Base-by-base conservation (phyloP, 2,329 filamentous ascomycete genomes). In the Thelonectria olida region DNA sequence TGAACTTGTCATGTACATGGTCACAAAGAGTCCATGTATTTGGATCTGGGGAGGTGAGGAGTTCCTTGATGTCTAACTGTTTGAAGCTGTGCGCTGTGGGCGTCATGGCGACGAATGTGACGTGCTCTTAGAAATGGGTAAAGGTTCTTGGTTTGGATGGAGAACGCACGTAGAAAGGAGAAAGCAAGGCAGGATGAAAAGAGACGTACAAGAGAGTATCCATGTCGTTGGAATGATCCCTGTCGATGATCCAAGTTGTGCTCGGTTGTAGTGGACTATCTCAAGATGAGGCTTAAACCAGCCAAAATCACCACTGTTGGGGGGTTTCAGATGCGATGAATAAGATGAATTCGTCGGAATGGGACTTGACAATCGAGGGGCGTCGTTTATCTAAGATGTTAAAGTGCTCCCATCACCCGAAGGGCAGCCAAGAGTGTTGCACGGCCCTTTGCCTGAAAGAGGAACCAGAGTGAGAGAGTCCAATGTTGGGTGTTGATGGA, bases 191-290 rank as follows among this genome's bases (percentile, higher is more conserved):
- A 58, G 52, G 5, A 19, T 44, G 25, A 55, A 31, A n/a, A 31
- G 19, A 44, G 31, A 85, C 86, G 78, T 80, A 88, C 85, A 89
- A 79, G 71, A 89, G 75, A 61, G 86, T 89, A 75, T 89, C 86
- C 86, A 89, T 89, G 56, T 54, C 72, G 67, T 54, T 31, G 45
- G 10, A 38, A 58, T 39, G 48, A 62, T 67, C 63, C 50, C 58
- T 63, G 55, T 45, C 44, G 42, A 28, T 34, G 25, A 31, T 38
- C 54, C 39, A 36, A 50, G 44, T 59, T 28, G 38, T 36, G 41
- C 27, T 36, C 45, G 44, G 22, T 41, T 47, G 38, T 9, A n/a
- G n/a, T n/a, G 36, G 27, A 17, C 31, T 31, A 22, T n/a, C 41
- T 22, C 17, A 34, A 19, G 15, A 17, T 34, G 23, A 49, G n/a